Evolutionary conservation across 129 eudicot species (phyloP), one percentile per base, ranked within the genome.

Genomic region (Ambrosia artemisiifolia): DNA sequence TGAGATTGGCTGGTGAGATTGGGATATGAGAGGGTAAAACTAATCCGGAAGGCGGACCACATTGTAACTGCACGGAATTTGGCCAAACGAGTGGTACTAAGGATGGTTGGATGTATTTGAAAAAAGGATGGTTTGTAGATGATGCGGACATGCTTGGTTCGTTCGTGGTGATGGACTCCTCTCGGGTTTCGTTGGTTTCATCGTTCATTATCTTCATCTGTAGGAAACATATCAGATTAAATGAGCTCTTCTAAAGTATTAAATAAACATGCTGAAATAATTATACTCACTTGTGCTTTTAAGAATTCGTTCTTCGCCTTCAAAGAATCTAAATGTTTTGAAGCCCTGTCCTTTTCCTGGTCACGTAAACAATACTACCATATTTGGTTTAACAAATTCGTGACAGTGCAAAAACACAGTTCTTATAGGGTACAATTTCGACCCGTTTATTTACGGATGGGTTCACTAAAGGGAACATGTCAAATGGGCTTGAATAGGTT

Each of bases 321-420:
- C 68, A 87, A 63, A 36, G 87, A 82, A 76, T 77, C 67, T 11
- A 69, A 80, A 46, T 80, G 76, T 47, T 67, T 68, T 62, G 76
- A 42, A 10, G 89, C 90, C 19, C 34, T 63, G 61, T 84, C 96
- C 83, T 84, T 93, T 46, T 77, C 77, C 96, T 93, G 20, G 2
- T 36, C 42, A 61, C 51, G 6, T 18, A 74, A 47, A 69, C 0
- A 9, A 28, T 36, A 49, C 16, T 18, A 49, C n/a, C 30, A 59
- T 11, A 59, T 33, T 59, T 5, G 65, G 59, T 43, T 32, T 48
- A n/a, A 12, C 5, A 14, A 43, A 35, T 6, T 36, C 32, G 47
- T 4, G 46, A 34, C 4, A 40, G 19, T 13, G 2, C 20, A 47
- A 67, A 67, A 67, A 47, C 53, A 66, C 35, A 2, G 16, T 44